Base-by-base conservation (phyloP, 2,329 filamentous ascomycete genomes). In the Sporothrix humicola region DNA sequence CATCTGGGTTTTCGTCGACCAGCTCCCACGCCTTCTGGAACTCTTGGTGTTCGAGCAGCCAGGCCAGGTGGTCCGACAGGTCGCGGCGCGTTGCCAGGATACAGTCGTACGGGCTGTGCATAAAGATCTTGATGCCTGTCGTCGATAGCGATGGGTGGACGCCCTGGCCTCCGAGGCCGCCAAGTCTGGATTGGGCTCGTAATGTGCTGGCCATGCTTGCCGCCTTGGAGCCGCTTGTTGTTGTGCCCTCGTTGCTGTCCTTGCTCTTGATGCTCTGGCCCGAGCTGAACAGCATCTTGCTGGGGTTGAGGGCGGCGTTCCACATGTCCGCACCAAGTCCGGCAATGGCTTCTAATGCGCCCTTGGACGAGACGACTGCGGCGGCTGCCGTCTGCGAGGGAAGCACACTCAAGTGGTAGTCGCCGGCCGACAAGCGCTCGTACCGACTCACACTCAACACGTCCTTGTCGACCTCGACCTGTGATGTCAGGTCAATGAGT, bases 41-140 rank as follows among this genome's bases (percentile, higher is more conserved):
- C 75, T 91, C 90, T 71, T 93, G 88, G 75, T 91, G 93, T 74
- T 95, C 92, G 42, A 97, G 81, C 15, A 98, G 85, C 95, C 95
- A 99, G 8, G 87, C 85, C 26, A 98, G 84, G 79, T 97, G 94
- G 81, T 99, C 96, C 3, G 90, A 85, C 17, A 97, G 85, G 79
- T 97, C 95, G 77, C 96, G 88, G 80, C 95, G 95, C 2, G 96
- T 93, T 0, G 94, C 93, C 72, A 98, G 84, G n/a, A 98, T 92
- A 78, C 95, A 98, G 82, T 99, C 96, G 79, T 97, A 99, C 0
- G 96, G 96, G 78, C 94, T 98, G 79, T 97, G 94, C 56, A 99
- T 93, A 80, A 98, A 98, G 17, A 99, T 92, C 79, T 98, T 81
- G 77, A 87, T 81, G 1, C 88, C 87, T 69, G 84, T 85, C 78